Conservation (phyloP, 2,329 filamentous ascomycete genomes). For the Penicillium sp. region DNA sequence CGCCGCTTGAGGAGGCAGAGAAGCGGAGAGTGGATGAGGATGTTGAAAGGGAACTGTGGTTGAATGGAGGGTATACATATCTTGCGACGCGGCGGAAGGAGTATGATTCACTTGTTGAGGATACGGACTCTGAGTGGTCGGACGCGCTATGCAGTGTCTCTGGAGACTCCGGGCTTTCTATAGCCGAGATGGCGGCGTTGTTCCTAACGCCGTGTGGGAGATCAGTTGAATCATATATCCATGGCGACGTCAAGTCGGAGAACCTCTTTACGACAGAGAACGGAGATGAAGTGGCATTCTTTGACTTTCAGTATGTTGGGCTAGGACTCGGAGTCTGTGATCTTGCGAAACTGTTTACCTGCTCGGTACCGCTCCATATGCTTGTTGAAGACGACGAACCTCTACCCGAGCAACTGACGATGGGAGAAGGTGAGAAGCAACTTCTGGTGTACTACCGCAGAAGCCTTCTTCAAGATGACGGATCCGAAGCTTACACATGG, state of each 20-base stretch:
- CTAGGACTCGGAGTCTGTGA: conserved; percentile 69
- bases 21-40: conserved; percentile 30
- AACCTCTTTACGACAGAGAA: conserved; percentile 64
- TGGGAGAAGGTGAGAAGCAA: conserved; percentile 56
- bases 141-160: conserved; percentile 50
- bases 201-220: conserved; percentile 55
- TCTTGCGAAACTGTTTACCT: conserved; percentile 70
- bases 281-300: conserved; percentile 64
- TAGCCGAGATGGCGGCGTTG: conserved; percentile 59
- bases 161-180: conserved; percentile 33
- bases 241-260: conserved; percentile 73
- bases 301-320: conserved; percentile 72
- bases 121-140: conserved; percentile 62
- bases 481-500: conserved; percentile 56
- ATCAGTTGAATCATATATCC: conserved; percentile 62
- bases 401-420: conserved; percentile 48
- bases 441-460: conserved; percentile 58
- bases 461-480: conserved; percentile 18
- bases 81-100: conserved; percentile 66
- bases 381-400: conserved; percentile 43
- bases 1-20: conserved; percentile 61
- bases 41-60: conserved; percentile 54
- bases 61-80: conserved; percentile 73
- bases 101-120: conserved; percentile 54
- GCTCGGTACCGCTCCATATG: conserved; percentile 63